These are phyloP conservation scores for Podila horticola DNA, from an alignment of 192 early-diverging fungal genomes.

Conservation along the genomic window DNA sequence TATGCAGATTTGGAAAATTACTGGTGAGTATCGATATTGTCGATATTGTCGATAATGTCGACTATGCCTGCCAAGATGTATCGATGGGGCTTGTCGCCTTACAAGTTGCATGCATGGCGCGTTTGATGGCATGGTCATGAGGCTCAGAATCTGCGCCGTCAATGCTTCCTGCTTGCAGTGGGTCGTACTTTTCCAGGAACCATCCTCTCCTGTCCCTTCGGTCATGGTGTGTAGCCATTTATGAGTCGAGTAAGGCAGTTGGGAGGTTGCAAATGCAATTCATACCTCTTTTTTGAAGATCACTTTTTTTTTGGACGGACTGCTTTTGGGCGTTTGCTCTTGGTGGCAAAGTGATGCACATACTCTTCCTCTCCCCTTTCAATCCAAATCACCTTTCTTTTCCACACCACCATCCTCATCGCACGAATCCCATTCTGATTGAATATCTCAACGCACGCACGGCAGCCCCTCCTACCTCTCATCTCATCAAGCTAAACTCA, in stretches of 20 bases:
- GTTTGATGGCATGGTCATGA: conserved; percentile 46
- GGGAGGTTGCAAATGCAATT: not conserved
- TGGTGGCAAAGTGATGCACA: too few relatives aligned
- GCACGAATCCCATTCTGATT: too few relatives aligned
- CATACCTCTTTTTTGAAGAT: too few relatives aligned
- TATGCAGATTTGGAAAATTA: not conserved
- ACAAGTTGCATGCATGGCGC: conserved; percentile 35
- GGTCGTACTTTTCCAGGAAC: conserved; percentile 40
- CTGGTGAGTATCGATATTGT: not conserved
- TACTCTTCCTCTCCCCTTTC: too few relatives aligned
- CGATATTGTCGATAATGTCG: too few relatives aligned
- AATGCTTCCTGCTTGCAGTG: conserved; percentile 40
- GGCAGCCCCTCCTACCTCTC: not conserved
- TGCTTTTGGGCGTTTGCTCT: too few relatives aligned
- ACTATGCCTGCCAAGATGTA: not conserved
- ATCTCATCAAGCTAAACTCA: not conserved
- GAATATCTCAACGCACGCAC: not conserved
- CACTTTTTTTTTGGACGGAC: too few relatives aligned
- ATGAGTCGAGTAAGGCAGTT: not conserved
- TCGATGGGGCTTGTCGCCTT: not conserved
- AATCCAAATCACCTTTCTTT: too few relatives aligned
- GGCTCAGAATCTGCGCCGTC: conserved; percentile 38
- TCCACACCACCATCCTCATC: too few relatives aligned
- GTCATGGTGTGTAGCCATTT: not conserved
- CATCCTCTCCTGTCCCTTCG: conserved; percentile 6